phyloP scores from a whole-genome alignment of 2,329 filamentous ascomycete species.

The Fusarium virguliforme region DNA sequence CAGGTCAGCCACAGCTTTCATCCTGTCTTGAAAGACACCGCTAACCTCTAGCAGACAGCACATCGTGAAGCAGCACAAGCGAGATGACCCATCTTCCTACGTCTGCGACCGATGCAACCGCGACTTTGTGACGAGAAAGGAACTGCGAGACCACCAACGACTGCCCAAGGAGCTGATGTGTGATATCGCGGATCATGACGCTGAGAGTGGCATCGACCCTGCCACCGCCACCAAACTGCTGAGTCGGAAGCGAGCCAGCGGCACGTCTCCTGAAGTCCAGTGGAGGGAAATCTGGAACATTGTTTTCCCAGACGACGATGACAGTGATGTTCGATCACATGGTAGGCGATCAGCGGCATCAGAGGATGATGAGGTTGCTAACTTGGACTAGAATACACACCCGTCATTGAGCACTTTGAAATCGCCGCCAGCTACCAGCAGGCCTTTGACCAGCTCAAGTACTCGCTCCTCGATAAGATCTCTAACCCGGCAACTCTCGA shows the following conservation, averaged over 20 bases:
- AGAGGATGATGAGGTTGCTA: constrained; percentile 1
- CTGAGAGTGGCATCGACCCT: constrained; percentile 60
- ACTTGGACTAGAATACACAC: constrained; percentile 56
- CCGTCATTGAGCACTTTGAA: constrained; percentile 62
- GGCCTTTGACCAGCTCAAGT: constrained; percentile 55
- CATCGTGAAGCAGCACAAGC: constrained; percentile 62
- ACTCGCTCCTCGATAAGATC: constrained; percentile 57
- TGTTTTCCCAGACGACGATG: constrained; percentile 60
- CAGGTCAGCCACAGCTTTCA: constrained; percentile 48
- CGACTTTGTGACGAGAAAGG: constrained; percentile 58
- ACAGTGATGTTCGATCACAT: constrained; percentile 52
- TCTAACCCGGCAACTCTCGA: constrained; percentile 58
- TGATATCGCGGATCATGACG: constrained; percentile 59
- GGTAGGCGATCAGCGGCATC: constrained; percentile 41
- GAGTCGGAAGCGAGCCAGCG: constrained; percentile 59
- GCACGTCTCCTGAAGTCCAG: constrained; percentile 58
- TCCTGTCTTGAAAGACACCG: too few relatives aligned
- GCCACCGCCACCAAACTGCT: constrained; percentile 60
- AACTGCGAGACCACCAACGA: constrained; percentile 59
- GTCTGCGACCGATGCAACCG: constrained; percentile 61
- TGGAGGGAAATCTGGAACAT: constrained; percentile 63
- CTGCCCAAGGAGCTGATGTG: constrained; percentile 61
- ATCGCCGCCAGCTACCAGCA: constrained; percentile 55
- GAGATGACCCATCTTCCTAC: constrained; percentile 60
- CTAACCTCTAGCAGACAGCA: constrained; percentile 55